Conservation (phyloP, 2,329 filamentous ascomycete genomes). For the Ophiocordyceps polyrhachis-furcata region DNA sequence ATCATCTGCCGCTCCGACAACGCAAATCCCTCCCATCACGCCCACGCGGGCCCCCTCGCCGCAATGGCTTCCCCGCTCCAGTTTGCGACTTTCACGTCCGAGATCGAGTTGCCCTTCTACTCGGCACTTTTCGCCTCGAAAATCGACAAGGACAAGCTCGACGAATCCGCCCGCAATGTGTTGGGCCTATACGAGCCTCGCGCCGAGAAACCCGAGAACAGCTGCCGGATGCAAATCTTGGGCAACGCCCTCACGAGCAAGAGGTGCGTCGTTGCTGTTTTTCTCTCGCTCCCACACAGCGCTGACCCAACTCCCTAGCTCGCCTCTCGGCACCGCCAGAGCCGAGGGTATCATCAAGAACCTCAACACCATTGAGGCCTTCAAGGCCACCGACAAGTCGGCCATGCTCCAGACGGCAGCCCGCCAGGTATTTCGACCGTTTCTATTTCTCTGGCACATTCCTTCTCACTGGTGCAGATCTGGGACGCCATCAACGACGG, state of each 20-base stretch:
- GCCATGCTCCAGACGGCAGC: conserved; percentile 63
- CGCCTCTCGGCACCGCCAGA: conserved; percentile 52
- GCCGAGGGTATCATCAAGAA: conserved; percentile 92
- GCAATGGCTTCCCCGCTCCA: conserved; percentile 35
- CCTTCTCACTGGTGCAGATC: conserved; percentile 36
- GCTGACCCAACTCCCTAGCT: conserved; percentile 22
- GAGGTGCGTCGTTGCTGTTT: conserved; percentile 38
- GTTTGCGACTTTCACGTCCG: conserved; percentile 81
- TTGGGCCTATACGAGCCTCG: conserved; percentile 81
- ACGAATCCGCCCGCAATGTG: conserved; percentile 76
- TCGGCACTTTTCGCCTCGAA: conserved; percentile 81
- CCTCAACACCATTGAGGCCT: conserved; percentile 89
- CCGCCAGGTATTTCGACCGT: conserved; percentile 40
- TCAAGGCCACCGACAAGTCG: conserved; percentile 64
- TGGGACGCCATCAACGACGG: conserved; percentile 97
- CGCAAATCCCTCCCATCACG: neutral
- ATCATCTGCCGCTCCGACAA: no score
- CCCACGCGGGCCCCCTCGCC: neutral
- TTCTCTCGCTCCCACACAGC: neutral
- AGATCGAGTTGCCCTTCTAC: conserved; percentile 93
- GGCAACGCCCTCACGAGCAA: conserved; percentile 70
- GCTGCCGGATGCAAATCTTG: conserved; percentile 77
- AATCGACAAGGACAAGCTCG: conserved; percentile 91
- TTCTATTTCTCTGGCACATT: neutral
- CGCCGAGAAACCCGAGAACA: conserved; percentile 51